Percentiles rank a stretch among this genome's conserved stretches.
Conservation (phyloP, 192 early-diverging fungal genomes). For the Phycomyces nitens region DNA sequence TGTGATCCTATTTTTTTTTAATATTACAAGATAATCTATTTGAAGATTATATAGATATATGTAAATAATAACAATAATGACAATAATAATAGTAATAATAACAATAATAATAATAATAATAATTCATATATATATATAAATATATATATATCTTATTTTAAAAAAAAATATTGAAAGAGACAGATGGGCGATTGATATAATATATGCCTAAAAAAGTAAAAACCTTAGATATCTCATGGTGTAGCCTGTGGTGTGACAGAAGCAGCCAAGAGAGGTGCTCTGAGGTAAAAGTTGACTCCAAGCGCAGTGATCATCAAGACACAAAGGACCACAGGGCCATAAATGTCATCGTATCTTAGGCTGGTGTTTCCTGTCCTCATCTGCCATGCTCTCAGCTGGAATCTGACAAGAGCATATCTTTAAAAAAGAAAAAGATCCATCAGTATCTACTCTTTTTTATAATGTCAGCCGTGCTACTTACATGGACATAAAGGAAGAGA, state of each 20-base stretch:
- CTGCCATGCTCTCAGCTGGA: constrained; percentile 30
- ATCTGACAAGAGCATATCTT: constrained; percentile 31
- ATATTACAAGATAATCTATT: no score
- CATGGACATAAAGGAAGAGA: constrained; percentile 66
- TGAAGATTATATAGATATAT: no score
- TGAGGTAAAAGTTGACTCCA: constrained; percentile 31
- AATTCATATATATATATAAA: no score
- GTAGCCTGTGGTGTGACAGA: not conserved
- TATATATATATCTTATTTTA: not conserved
- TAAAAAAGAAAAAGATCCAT: not conserved
- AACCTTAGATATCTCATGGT: not conserved
- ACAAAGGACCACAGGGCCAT: constrained; percentile 31
- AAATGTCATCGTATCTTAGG: constrained; percentile 30
- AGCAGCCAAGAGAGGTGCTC: constrained; percentile 10
- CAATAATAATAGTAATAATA: no score
- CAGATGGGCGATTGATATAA: not conserved
- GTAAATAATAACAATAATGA: no score
- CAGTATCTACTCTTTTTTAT: not conserved
- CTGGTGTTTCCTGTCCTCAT: constrained; percentile 14
- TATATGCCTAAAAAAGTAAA: no score
- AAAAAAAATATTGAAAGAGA: not conserved
- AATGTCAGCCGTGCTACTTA: constrained; percentile 48
- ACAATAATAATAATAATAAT: no score
- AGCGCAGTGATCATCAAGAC: constrained; percentile 28
- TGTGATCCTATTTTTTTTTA: not conserved